phyloP scores from a whole-genome alignment of 495 filamentous ascomycete genomes.

The Usnea hakonensis region DNA sequence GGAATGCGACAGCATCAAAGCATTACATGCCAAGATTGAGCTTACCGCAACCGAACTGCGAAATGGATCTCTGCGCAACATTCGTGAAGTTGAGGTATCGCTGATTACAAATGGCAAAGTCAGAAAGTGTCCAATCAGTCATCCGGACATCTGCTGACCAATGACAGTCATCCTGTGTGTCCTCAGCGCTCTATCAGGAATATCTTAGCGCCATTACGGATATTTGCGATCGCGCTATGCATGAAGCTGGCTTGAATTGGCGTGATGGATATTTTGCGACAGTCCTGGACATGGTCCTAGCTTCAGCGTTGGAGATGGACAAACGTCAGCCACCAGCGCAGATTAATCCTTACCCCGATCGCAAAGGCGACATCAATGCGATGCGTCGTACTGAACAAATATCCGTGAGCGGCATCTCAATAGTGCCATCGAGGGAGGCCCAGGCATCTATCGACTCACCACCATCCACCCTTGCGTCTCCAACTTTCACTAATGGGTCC shows the following conservation, averaged over 20 bases:
- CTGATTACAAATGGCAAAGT: slow-evolving; percentile 11
- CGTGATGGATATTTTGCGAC: slow-evolving; percentile 11
- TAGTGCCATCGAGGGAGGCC: neutral
- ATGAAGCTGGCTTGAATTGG: slow-evolving; percentile 1
- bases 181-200: neutral
- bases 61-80: slow-evolving; percentile 4
- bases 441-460: neutral
- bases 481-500: neutral
- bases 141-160: neutral
- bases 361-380: neutral
- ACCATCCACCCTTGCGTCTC: neutral
- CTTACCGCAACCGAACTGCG: neutral
- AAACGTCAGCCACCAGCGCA: neutral
- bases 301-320: slow-evolving; percentile 10
- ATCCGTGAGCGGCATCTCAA: neutral
- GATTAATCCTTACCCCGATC: neutral
- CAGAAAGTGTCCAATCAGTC: neutral
- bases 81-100: slow-evolving; percentile 15
- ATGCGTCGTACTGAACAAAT: neutral
- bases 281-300: slow-evolving; percentile 4
- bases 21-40: neutral
- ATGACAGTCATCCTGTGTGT: neutral
- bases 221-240: slow-evolving; percentile 7
- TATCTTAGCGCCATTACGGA: neutral
- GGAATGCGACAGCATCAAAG: neutral